Percentiles rank a stretch among this genome's conserved stretches.
phyloP scores from a whole-genome alignment of 768 basidiomycete species.

The Harrya chromipes region DNA sequence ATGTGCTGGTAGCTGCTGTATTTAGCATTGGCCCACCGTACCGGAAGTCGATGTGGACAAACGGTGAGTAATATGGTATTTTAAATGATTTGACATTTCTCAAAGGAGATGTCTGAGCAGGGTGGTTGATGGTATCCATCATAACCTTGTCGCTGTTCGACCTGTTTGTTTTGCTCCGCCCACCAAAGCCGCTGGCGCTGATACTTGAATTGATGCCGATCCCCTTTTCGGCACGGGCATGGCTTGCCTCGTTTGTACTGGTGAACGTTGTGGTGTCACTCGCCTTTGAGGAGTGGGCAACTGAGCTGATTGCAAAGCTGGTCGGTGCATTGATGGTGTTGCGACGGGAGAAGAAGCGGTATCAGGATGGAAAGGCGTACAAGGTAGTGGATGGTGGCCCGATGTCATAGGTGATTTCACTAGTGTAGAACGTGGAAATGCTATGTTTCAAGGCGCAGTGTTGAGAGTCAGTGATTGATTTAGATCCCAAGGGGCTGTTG shows the following conservation, averaged over 20 bases:
- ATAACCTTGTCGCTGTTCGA: conserved; percentile 68
- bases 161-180: conserved; percentile 69
- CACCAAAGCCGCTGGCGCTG: conserved; percentile 54
- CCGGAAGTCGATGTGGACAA: conserved; percentile 92
- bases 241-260: conserved; percentile 63
- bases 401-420: conserved; percentile 42
- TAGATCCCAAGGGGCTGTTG: not conserved
- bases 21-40: conserved; percentile 99
- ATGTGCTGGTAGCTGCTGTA: conserved; percentile 93
- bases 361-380: conserved; percentile 72
- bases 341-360: conserved; percentile 43
- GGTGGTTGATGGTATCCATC: conserved; percentile 79
- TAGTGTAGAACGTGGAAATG: not conserved
- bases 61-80: conserved; percentile 52
- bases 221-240: conserved; percentile 62
- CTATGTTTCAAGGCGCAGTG: not conserved
- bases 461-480: not conserved
- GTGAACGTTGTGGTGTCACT: conserved; percentile 71
- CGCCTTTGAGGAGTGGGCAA: conserved; percentile 75
- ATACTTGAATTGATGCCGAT: conserved; percentile 78
- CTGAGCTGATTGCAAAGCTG: conserved; percentile 51
- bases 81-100: not conserved
- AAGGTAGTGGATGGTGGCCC: conserved; percentile 81
- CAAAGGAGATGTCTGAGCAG: conserved; percentile 36
- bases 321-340: conserved; percentile 47